Base-by-base conservation (phyloP, 31 red algal genomes). In the Endocladia muricata region DNA sequence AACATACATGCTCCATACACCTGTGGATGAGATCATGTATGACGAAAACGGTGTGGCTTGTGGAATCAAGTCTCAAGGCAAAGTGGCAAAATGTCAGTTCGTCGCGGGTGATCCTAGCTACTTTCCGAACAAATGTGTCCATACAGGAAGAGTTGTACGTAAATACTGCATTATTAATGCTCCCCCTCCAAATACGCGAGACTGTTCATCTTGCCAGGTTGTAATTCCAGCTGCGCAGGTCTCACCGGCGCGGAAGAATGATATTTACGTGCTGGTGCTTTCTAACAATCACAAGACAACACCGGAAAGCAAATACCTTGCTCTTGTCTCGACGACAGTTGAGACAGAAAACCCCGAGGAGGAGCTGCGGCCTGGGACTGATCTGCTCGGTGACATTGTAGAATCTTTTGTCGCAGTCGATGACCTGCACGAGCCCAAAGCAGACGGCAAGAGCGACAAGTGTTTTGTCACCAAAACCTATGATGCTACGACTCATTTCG, bases 401-500 rank as follows among this genome's bases (percentile, higher is more conserved):
- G 96, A 94, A 44, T 84, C 77, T 21, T 94, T 98, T 63, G 77
- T 94, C 3, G 69, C 75, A 17, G 83, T 94, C 1, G 96, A 98
- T 57, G 92, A 98, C 68, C 34, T 92, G 31, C 89, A 85, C 56
- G 96, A 88, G 78, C 96, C 96, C 3, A 63, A 75, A 23, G 73
- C 37, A 32, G 56, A 81, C 42, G 87, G 94, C 19, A 76, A 61
- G 41, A 49, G 28, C 1, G 88, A 94, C 60, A 33, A 84, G 38
- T 73, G 79, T 43, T 98, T 91, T 48, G 70, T 98, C 19, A 87
- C 86, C 44, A 77, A 71, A 22, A 89, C 81, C 61, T 98, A 98
- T 63, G 96, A 98, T 61, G 96, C 96, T 11, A 95, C 96, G 2
- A 98, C 96, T 9, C 96, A 98, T 65, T 98, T 98, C 73, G 88